Evolutionary conservation across 305 asterid species (phyloP), one percentile per base, ranked within the genome.

Genomic region (Euphrasia arctica): DNA sequence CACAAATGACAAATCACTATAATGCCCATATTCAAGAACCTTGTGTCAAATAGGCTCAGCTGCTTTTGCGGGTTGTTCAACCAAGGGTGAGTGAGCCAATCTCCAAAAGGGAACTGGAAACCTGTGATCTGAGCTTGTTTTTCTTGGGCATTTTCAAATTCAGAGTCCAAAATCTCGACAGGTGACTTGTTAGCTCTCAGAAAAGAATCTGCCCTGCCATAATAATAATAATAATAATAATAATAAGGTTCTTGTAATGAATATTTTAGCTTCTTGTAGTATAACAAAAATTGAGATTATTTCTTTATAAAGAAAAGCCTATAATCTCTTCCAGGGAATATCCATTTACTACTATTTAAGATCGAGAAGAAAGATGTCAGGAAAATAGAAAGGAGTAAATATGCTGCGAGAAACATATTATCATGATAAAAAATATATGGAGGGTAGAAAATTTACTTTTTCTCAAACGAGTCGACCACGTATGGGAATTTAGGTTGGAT

Each of bases 401-500:
- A n/a, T 7, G 28, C 32, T 48, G 15, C 29, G 9, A 29, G 55
- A 51, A 4, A 41, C 0, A 13, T 56, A 11, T 48, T n/a, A n/a
- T n/a, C 59, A 57, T 13, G 10, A 39, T 27, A 31, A 50, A 8
- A 27, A 43, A 43, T 22, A 43, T 2, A 28, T 28, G 42, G 11
- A 51, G 34, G 58, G 63, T 32, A 48, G 74, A 54, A 50, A 5
- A 29, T 77, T 45, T 45, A 81, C 95, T 80, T 83, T 74, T 63
- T 79, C 84, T 87, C 90, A 61, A 87, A 87, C 2, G 95, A 87
- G 70, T 87, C 93, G 34, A 87, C 88, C 79, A 87, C 54, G 54
- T 85, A 87, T 54, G 90, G 95, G 68, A 85, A 83, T 74, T 80
- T 87, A 45, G 95, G 95, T 64, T 87, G 95, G 71, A 87, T 80